Evolutionary conservation across 1,284 basidiomycete genomes (phyloP), one percentile per base, ranked within the genome.

Genomic region (Leccinum subatratum): DNA sequence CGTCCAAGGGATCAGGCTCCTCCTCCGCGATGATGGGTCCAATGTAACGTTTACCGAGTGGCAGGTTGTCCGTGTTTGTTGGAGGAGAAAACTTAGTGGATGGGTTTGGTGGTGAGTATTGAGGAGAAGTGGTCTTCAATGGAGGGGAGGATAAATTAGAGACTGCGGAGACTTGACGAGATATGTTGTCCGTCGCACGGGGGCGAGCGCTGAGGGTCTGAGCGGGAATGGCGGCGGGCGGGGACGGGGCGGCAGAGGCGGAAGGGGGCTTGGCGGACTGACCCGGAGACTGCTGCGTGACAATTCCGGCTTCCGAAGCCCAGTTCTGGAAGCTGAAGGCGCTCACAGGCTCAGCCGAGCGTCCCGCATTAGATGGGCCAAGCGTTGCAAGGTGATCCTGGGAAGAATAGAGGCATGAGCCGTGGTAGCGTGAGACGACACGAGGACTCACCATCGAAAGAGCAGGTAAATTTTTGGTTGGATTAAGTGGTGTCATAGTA

Each of bases 1-100:
- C 70, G 64, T 77, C 74, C 56, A 74, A 8, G 14, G 73, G 73
- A 42, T 76, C 72, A 2, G 62, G 73, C 37, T 83, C 83, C 42
- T 82, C 83, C 28, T 81, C 79, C 7, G 63, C 22, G 42, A 85
- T 73, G 42, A 78, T 69, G n/a, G 85, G 84, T 1, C 85, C 83
- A 68, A 84, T 79, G 60, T 85, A 85, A 18, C 77, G 77, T 54
- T 77, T 78, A 1, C 74, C 74, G 4, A 66, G 73, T 0, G 75
- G 62, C 0, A 70, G 45, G 30, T 39, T 64, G 0, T 78, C 74
- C n/a, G 67, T 51, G 45, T 67, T 69, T 2, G 62, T 64, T 20
- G 69, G 62, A 6, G 74, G 76, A 11, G 73, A 76, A 56, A 75
- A 72, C 62, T 69, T 77, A 14, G 73, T 67, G 30, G 70, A 59